phyloP scores from a whole-genome alignment of 306 rosid species.

The Ochetophila trinervis region DNA sequence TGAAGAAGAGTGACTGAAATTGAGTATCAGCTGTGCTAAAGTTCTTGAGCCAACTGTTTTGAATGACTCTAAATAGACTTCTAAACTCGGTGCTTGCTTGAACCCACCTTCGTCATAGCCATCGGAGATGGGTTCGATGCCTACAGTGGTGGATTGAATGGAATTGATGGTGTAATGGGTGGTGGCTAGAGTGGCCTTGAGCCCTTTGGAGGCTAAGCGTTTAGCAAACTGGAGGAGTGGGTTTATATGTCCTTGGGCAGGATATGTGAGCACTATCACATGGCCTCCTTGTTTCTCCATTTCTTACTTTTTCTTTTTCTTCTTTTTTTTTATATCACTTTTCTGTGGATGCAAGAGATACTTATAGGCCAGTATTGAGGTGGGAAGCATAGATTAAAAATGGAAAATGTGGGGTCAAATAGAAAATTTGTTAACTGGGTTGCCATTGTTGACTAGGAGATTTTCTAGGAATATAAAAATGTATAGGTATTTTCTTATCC shows the following conservation, averaged over 20 bases:
- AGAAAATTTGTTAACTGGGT: no score
- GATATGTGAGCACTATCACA: conserved; percentile 34
- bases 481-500: no score
- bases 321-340: neutral
- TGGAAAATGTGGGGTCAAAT: no score
- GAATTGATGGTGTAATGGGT: conserved; percentile 35
- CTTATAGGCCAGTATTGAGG: no score
- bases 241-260: conserved; percentile 47
- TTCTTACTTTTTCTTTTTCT: neutral
- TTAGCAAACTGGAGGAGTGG: conserved; percentile 48
- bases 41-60: conserved; percentile 35
- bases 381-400: no score
- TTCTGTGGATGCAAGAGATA: neutral
- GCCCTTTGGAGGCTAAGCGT: conserved; percentile 32
- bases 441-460: no score
- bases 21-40: conserved; percentile 23
- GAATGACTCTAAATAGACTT: conserved; percentile 32
- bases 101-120: conserved; percentile 39
- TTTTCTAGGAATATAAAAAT: no score
- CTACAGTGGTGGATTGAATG: conserved; percentile 16
- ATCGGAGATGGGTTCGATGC: conserved; percentile 36
- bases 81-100: conserved; percentile 24
- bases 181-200: conserved; percentile 35
- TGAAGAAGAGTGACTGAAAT: conserved; percentile 15
- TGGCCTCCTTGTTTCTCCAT: conserved; percentile 29